These are phyloP conservation scores for Lathyrus oleraceus DNA, from an alignment of 306 rosid species.

Conservation along the genomic window DNA sequence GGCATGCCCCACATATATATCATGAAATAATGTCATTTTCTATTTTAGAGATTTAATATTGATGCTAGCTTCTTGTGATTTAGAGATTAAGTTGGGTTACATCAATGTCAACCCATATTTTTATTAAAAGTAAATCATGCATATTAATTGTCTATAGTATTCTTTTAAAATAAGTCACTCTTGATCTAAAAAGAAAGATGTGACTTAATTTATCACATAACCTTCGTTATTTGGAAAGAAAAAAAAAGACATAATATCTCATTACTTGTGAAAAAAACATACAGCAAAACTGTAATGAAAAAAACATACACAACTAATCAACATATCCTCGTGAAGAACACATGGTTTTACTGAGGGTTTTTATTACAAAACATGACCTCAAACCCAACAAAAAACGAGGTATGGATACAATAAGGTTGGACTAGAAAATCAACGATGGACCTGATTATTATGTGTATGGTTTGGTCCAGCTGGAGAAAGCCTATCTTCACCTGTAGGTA, in stretches of 20 bases:
- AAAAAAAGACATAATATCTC: background rate
- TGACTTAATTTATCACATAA: too few species aligned
- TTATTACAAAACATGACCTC: conserved; percentile 1
- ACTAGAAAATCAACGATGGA: conserved; percentile 20
- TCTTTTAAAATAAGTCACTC: too few species aligned
- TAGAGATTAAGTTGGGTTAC: background rate
- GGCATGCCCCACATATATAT: too few species aligned
- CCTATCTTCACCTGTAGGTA: conserved; percentile 23
- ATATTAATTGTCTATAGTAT: too few species aligned
- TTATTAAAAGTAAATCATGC: too few species aligned
- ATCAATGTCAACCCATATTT: background rate
- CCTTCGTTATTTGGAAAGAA: too few species aligned
- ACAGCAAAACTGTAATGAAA: background rate
- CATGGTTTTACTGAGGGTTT: background rate
- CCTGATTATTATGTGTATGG: conserved; percentile 38
- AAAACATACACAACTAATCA: background rate
- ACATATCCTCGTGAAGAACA: conserved; percentile 1
- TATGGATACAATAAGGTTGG: too few species aligned
- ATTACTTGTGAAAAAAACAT: background rate
- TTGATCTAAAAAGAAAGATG: too few species aligned
- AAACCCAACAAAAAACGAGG: background rate
- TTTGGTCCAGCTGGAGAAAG: conserved; percentile 47
- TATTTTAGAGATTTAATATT: background rate
- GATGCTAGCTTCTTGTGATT: background rate
- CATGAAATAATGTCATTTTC: background rate